Conservation (phyloP, 2,329 filamentous ascomycete genomes). For the Periconia sp. region DNA sequence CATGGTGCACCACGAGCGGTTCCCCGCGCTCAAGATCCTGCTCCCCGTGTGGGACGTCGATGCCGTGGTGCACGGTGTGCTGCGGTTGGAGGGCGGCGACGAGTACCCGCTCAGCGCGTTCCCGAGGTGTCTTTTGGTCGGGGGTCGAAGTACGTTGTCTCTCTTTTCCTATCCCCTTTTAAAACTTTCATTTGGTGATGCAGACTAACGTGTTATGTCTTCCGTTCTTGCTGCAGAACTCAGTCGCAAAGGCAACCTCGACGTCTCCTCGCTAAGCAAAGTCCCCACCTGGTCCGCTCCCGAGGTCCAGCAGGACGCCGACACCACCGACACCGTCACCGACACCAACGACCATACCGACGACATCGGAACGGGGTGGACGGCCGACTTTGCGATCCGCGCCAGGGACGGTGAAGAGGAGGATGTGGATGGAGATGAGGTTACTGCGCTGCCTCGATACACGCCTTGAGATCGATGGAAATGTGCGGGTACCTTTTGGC, state of each 20-base stretch:
- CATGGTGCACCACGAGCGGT: constrained; percentile 4
- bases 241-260: not conserved
- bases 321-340: too few relatives aligned
- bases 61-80: constrained; percentile 8
- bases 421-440: not conserved
- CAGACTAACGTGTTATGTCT: not conserved
- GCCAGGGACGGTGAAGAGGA: not conserved
- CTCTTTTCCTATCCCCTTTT: not conserved
- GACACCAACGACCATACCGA: too few relatives aligned
- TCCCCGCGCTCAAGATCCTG: constrained; percentile 2
- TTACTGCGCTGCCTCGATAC: constrained; percentile 5
- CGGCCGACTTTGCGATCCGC: not conserved
- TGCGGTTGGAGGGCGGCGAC: constrained; percentile 8
- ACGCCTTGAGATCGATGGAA: not conserved
- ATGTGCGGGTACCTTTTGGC: too few relatives aligned
- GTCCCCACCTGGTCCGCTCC: not conserved
- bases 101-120: constrained; percentile 10
- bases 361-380: not conserved
- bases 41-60: constrained; percentile 6
- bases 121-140: not conserved
- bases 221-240: not conserved
- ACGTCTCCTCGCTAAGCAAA: not conserved
- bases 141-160: not conserved
- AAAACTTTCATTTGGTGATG: not conserved
- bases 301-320: not conserved